A percentile compares a stretch with the other conserved stretches of the same genome.
Conservation (phyloP, 2,329 filamentous ascomycete genomes). For the Trichophyton verrucosum region DNA sequence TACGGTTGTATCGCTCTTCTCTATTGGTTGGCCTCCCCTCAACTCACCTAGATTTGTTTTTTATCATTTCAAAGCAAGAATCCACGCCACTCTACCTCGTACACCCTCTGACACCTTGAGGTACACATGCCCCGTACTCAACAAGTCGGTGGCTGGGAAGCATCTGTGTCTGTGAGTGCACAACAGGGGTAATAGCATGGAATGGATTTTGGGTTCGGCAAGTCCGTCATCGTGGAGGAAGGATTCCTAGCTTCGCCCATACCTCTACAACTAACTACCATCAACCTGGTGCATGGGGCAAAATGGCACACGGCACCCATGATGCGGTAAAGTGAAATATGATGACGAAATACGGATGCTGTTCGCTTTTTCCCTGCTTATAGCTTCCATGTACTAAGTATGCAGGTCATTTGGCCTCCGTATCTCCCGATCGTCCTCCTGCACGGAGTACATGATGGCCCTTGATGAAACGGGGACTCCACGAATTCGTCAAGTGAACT, state of each 20-base stretch:
- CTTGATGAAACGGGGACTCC: background rate
- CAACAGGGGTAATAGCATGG: background rate
- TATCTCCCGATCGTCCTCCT: background rate
- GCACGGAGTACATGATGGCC: background rate
- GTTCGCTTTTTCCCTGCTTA: background rate
- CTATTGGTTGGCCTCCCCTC: background rate
- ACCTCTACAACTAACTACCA: too few species aligned
- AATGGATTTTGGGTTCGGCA: background rate
- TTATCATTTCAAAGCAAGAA: background rate
- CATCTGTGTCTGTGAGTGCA: background rate
- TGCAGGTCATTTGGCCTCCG: background rate
- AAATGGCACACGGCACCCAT: too few species aligned
- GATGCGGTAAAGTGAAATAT: too few species aligned
- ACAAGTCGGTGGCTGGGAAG: background rate
- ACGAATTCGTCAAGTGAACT: background rate
- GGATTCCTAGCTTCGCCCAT: too few species aligned
- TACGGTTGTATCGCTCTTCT: background rate
- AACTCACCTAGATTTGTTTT: background rate
- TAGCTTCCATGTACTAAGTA: background rate
- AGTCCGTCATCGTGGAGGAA: too few species aligned
- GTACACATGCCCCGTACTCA: background rate
- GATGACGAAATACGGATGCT: background rate
- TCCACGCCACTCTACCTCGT: background rate
- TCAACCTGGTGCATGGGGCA: too few species aligned
- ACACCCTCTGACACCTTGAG: too few species aligned